Conservation (phyloP, 2,329 filamentous ascomycete genomes). For the Penicillium brasilianum region DNA sequence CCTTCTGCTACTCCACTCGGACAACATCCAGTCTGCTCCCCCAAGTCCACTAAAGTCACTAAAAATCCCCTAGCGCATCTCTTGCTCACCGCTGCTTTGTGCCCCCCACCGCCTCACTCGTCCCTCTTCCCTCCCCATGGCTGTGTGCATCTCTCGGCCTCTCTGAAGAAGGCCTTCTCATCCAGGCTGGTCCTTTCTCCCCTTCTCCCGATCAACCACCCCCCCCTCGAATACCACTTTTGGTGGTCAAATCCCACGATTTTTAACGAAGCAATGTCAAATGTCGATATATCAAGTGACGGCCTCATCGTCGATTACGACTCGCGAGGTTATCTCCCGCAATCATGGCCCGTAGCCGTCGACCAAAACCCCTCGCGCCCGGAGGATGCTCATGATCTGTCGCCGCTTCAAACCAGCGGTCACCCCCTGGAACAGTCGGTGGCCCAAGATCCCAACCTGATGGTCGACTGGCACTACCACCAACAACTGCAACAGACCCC, state of each 20-base stretch:
- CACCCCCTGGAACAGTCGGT: conserved; percentile 51
- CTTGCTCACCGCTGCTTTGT: conserved; percentile 51
- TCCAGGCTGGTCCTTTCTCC: conserved; percentile 38
- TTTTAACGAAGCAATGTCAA: conserved; percentile 47
- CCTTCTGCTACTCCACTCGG: conserved; percentile 8
- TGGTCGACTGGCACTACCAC: conserved; percentile 52
- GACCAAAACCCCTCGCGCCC: conserved; percentile 46
- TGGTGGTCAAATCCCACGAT: conserved; percentile 19
- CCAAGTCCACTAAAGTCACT: conserved; percentile 8
- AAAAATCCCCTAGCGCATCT: conserved; percentile 45
- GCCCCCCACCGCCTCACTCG: conserved; percentile 47
- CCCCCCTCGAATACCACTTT: conserved; percentile 26
- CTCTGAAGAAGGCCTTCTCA: conserved; percentile 36
- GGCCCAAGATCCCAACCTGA: conserved; percentile 50
- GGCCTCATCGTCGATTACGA: conserved; percentile 56
- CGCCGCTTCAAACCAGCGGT: conserved; percentile 51
- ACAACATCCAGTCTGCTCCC: conserved; percentile 33
- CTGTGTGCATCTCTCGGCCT: conserved; percentile 27
- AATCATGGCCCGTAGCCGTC: conserved; percentile 51
- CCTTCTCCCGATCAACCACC: conserved; percentile 30
- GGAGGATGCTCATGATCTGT: conserved; percentile 47
- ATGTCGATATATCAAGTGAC: conserved; percentile 51
- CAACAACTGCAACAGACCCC: conserved; percentile 46
- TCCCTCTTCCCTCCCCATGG: conserved; percentile 29
- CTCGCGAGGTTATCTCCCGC: conserved; percentile 51